Conservation (phyloP, 495 filamentous ascomycete species). For the Viridothelium virens region DNA sequence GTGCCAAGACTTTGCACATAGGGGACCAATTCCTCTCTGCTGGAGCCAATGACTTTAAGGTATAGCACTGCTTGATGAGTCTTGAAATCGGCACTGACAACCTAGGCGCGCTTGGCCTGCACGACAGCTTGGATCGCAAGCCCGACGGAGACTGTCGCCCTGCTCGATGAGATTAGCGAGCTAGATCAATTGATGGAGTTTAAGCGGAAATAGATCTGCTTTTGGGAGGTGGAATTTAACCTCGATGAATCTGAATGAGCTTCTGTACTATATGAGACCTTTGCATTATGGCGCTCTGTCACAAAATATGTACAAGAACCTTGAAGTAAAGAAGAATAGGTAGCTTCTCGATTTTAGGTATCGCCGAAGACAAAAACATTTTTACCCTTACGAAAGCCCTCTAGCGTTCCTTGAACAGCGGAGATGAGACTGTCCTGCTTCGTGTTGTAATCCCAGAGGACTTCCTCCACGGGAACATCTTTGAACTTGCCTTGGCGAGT, state of each 20-base stretch:
- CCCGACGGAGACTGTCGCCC: conserved; percentile 77
- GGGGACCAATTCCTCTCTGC: conserved; percentile 95
- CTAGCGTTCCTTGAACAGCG: conserved; percentile 66
- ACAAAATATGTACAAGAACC: background rate
- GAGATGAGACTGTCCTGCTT: conserved; percentile 48
- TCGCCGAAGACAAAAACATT: conserved; percentile 75
- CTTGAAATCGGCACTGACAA: background rate
- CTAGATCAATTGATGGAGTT: conserved; percentile 9
- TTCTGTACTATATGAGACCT: background rate
- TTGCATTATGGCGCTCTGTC: background rate
- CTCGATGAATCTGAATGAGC: background rate
- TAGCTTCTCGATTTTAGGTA: conserved; percentile 29
- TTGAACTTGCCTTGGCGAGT: conserved; percentile 68
- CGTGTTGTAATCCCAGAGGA: conserved; percentile 74
- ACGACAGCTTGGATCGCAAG: conserved; percentile 86
- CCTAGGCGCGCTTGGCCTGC: conserved; percentile 52
- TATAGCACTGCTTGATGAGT: conserved; percentile 22
- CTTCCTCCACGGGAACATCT: conserved; percentile 69
- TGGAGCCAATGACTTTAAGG: conserved; percentile 96
- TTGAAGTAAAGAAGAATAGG: background rate
- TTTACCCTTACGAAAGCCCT: conserved; percentile 77
- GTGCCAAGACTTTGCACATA: conserved; percentile 62
- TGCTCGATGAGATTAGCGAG: conserved; percentile 66
- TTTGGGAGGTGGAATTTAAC: background rate
- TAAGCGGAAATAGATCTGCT: background rate